Evolutionary conservation across 1,284 basidiomycete genomes (phyloP), one percentile per base, ranked within the genome.

Genomic region (Cryptococcus wingfieldii): DNA sequence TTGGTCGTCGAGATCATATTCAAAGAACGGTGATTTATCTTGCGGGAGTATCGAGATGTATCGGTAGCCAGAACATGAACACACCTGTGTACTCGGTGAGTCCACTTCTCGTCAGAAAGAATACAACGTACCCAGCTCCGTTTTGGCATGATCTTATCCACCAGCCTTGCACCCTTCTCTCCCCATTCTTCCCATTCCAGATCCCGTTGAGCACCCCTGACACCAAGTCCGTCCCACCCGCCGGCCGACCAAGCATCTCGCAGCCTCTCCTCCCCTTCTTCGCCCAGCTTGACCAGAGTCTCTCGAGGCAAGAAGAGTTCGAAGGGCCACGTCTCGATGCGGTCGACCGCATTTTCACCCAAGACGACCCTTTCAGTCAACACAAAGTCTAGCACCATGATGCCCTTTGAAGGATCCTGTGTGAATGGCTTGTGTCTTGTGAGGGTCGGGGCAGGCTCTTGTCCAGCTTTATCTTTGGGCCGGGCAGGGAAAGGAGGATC

Each of bases 291-390:
- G 39, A 77, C 73, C 31, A 86, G 72, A 18, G 67, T 70, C 51
- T 80, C 79, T 58, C 82, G 72, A 27, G 84, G 68, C 3, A 71
- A 61, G 42, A 83, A 72, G 50, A 83, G 67, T 18, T 78, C 79
- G 38, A 80, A 79, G 13, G 50, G 46, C 37, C 34, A 38, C 14
- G 28, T 45, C 19, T 25, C n/a, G n/a, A 37, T 18, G 10, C 18
- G n/a, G 5, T 49, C 38, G 10, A 8, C 13, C 25, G 25, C 12
- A 25, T 49, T 13, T 13, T 13, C 25, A 27, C 31, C 27, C 39
- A 47, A n/a, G n/a, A 23, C 37, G 14, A 46, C 19, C 13, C 51
- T 51, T 8, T 58, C 56, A 7, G 46, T 47, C 19, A 71, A 52
- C 27, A 56, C 54, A n/a, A 75, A 31, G n/a, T 76, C 71, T 27